Percentiles rank a stretch among this genome's conserved stretches.
These are phyloP conservation scores for Arthrobotrys iridis DNA, from an alignment of 2,329 filamentous ascomycete genomes.

Conservation along the genomic window DNA sequence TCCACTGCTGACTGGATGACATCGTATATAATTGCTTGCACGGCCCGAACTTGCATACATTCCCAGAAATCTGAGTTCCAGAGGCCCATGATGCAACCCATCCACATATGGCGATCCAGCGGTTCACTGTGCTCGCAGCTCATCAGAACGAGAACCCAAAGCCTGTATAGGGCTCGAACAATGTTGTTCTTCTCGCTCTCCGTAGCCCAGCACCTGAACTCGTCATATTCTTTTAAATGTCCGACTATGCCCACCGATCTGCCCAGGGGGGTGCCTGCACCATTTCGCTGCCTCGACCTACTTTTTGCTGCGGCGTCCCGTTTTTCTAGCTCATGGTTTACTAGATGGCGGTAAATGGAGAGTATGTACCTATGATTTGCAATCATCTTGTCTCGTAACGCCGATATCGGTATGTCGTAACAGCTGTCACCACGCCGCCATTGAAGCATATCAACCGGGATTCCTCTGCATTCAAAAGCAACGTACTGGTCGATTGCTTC, in stretches of 20 bases:
- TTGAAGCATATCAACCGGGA: neutral
- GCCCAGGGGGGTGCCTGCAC: no score
- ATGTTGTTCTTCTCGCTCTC: slow-evolving; percentile 3
- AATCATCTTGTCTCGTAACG: slow-evolving; percentile 21
- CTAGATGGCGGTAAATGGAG: neutral
- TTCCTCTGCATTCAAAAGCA: neutral
- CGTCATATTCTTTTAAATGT: neutral
- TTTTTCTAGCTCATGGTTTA: neutral
- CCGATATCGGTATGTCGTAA: neutral
- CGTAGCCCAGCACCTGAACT: neutral
- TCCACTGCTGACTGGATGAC: neutral
- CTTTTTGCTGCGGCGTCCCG: neutral
- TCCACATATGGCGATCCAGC: neutral
- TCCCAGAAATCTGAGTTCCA: slow-evolving; percentile 20
- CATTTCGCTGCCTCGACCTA: neutral
- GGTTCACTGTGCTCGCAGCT: slow-evolving; percentile 1
- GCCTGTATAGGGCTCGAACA: slow-evolving; percentile 4
- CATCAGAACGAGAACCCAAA: slow-evolving; percentile 27
- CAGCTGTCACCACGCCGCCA: neutral
- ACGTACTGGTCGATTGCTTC: slow-evolving; percentile 21
- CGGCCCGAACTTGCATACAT: slow-evolving; percentile 6
- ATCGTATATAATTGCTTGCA: slow-evolving; percentile 8
- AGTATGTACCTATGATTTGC: slow-evolving; percentile 28
- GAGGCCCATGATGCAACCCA: neutral
- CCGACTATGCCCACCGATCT: no score